Percentiles rank a stretch among this genome's conserved stretches.
phyloP scores from a whole-genome alignment of 106 monocot species.

The Xerophyta viscosa region DNA sequence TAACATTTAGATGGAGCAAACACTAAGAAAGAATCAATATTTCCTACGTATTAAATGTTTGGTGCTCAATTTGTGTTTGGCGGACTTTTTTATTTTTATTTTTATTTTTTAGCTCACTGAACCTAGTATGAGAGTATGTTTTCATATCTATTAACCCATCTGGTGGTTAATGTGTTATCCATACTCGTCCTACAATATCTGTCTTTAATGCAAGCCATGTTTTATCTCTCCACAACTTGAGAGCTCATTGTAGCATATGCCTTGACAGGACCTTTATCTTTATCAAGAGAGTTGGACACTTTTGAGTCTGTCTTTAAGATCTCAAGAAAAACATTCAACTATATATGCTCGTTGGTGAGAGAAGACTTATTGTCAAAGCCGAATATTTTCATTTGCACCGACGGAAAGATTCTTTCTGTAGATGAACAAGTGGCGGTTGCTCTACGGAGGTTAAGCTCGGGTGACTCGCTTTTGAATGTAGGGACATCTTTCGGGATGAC shows the following conservation, averaged over 20 bases:
- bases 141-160: too few relatives aligned
- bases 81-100: too few relatives aligned
- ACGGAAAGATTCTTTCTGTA: constrained; percentile 32
- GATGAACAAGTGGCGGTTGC: constrained; percentile 65
- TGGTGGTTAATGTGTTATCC: too few relatives aligned
- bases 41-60: too few relatives aligned
- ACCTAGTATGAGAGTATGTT: too few relatives aligned
- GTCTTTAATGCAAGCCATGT: too few relatives aligned
- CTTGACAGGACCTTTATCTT: constrained; percentile 31
- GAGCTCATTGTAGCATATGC: not conserved
- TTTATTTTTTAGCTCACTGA: too few relatives aligned
- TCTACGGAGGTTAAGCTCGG: constrained; percentile 51
- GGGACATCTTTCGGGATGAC: constrained; percentile 51
- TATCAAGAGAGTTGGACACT: constrained; percentile 27
- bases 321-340: constrained; percentile 84
- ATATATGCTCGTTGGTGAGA: constrained; percentile 70
- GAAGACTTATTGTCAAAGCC: constrained; percentile 52
- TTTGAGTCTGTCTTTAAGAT: constrained; percentile 87
- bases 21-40: too few relatives aligned
- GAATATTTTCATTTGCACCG: constrained; percentile 36
- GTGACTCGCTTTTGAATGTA: constrained; percentile 50
- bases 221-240: not conserved
- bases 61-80: too few relatives aligned
- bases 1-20: too few relatives aligned
- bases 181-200: too few relatives aligned